Base-by-base conservation (phyloP, 202 grass and related monocot genomes). In the Panicum hallii region DNA sequence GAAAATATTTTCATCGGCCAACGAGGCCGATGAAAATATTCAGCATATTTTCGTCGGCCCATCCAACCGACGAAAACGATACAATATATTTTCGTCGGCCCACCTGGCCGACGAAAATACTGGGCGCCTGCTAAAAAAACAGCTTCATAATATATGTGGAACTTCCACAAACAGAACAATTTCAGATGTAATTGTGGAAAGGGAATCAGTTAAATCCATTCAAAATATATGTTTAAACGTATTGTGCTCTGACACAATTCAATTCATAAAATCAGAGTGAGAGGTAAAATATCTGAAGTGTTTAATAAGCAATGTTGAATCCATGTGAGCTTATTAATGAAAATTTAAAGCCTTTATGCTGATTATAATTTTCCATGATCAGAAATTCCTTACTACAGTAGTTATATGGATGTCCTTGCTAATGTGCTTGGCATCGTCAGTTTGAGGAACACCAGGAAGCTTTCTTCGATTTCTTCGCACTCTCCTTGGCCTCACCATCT, bases 401-500 rank as follows among this genome's bases (percentile, higher is more conserved):
- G 54, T n/a, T n/a, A 19, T n/a, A n/a, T 56, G 19, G 7, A 56
- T 56, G 16, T 1, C 52, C 52, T 2, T 54, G 52, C 16, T 54
- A 7, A 54, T 54, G 52, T 17, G 16, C 52, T 54, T 54, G 52
- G 52, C 52, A 6, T 13, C 6, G 52, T 20, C 52, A 54, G 9
- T 22, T 42, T 68, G 65, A 68, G 65, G 65, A 68, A 68, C 38
- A 68, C 9, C 19, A 5, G 65, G 65, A 68, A 43, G 40, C 65
- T 68, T 68, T 22, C 65, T 41, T 9, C 17, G 38, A n/a, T n/a
- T n/a, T n/a, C n/a, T n/a, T n/a, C n/a, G n/a, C 40, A 68, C 40
- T 69, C 66, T 69, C 38, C 66, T 69, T 69, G 66, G 41, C 41
- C 41, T 69, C 40, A 69, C 41, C 22, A 69, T 44, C 66, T 69